Base-by-base conservation (phyloP, 2,329 filamentous ascomycete species). In the Trichoderma oligosporum region DNA sequence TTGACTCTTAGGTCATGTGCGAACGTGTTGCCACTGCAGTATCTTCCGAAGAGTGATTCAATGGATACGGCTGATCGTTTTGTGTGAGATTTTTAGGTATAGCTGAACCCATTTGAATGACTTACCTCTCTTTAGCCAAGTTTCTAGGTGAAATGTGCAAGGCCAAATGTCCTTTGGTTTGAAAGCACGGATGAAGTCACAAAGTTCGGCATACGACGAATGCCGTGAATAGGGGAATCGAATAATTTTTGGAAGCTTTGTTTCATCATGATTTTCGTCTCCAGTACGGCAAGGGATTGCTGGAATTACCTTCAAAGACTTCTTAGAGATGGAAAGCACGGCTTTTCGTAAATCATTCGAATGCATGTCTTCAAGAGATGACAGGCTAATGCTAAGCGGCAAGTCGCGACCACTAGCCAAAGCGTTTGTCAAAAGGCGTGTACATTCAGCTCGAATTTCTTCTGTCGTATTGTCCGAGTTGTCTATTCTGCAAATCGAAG, bases 221-320 rank as follows among this genome's bases (percentile, higher is more conserved):
- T 97, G 93, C 1, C 93, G 82, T 0, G 93, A 93, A 67, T 92
- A 97, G 0, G 92, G 89, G 63, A 96, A 97, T 0, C 68, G 73
- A 3, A 86, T 82, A 0, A 66, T 66, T 11, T 64, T 73, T 0
- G 78, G 73, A 2, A 82, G 66, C 0, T 1, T 18, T 4, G n/a
- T 4, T 31, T 4, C 20, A 14, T 11, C 20, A n/a, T 11, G 12
- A 9, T 27, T 20, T 16, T 35, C 12, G 2, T n/a, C 20, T 11
- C 3, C 8, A 14, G 9, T 8, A 29, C 18, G 45, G 7, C 7
- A 0, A 12, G 55, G 8, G 4, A 1, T 4, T 18, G 25, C 31
- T 24, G 55, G 8, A 3, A 1, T 4, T 18, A 27, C 31, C 29
- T 22, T 35, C 18, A 11, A 7, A 14, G 8, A 24, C 7, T 24